phyloP scores from a whole-genome alignment of 768 basidiomycete genomes.

The Podaxis pistillaris region DNA sequence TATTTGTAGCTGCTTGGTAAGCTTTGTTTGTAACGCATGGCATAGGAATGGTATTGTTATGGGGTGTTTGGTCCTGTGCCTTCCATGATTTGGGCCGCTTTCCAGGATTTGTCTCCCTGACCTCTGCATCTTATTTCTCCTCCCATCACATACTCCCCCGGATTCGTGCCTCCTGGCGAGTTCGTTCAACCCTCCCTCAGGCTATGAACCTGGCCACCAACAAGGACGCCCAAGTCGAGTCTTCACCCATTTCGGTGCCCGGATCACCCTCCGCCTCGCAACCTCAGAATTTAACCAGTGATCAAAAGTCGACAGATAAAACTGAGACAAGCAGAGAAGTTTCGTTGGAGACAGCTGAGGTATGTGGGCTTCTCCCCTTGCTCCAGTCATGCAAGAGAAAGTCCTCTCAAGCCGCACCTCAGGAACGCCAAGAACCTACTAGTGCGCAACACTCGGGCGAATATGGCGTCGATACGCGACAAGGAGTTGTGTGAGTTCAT shows the following conservation, averaged over 20 bases:
- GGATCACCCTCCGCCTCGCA: slow-evolving; percentile 4
- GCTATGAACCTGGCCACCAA: slow-evolving; percentile 12
- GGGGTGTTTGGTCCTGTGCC: slow-evolving; percentile 31
- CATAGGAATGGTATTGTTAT: slow-evolving; percentile 40
- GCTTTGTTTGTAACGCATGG: slow-evolving; percentile 38
- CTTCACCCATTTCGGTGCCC: slow-evolving; percentile 19
- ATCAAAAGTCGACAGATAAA: neutral
- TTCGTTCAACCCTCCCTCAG: slow-evolving; percentile 12
- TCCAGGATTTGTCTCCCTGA: slow-evolving; percentile 30
- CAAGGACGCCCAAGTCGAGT: slow-evolving; percentile 17
- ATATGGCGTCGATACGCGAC: neutral
- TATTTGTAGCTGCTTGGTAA: slow-evolving; percentile 17
- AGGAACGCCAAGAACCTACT: neutral
- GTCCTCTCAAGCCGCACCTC: neutral
- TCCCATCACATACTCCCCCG: slow-evolving; percentile 22
- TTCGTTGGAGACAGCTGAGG: slow-evolving; percentile 19
- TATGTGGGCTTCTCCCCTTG: neutral
- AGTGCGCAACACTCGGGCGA: neutral
- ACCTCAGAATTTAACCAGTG: slow-evolving; percentile 1
- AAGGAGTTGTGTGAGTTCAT: neutral
- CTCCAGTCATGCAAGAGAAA: neutral
- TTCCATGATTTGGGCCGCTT: slow-evolving; percentile 32
- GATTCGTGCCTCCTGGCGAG: slow-evolving; percentile 29
- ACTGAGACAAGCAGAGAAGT: slow-evolving; percentile 29
- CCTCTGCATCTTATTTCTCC: slow-evolving; percentile 22